These are phyloP conservation scores for Vaccinium darrowii DNA, from an alignment of 148 eudicot species.

Conservation along the genomic window DNA sequence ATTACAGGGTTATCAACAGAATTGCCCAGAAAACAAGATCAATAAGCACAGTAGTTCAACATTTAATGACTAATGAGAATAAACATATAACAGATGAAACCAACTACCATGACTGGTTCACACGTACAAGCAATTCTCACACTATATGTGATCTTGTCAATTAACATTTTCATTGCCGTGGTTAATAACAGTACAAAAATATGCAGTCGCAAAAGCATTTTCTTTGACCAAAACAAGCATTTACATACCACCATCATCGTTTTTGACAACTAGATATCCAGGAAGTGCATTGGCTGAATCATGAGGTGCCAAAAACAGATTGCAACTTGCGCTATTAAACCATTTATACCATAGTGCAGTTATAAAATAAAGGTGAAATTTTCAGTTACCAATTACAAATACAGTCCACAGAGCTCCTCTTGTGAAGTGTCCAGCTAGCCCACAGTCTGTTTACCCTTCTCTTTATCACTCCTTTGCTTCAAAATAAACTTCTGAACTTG, in stretches of 20 bases:
- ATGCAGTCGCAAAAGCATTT: neutral
- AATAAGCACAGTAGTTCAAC: neutral
- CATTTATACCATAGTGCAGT: neutral
- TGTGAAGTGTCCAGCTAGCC: conserved; percentile 14
- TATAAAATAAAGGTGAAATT: neutral
- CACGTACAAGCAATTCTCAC: neutral
- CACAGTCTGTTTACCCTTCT: conserved; percentile 26
- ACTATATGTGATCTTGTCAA: neutral
- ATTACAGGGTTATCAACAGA: neutral
- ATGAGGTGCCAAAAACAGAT: no score
- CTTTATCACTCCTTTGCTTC: conserved; percentile 41
- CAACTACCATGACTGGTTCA: neutral
- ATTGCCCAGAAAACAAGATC: neutral
- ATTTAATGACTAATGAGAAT: neutral
- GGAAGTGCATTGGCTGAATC: no score
- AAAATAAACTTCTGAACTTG: conserved; percentile 53
- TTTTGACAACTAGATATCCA: no score
- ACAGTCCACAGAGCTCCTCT: neutral
- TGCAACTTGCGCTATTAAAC: no score
- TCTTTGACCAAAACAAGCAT: neutral
- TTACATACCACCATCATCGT: no score
- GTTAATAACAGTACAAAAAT: neutral
- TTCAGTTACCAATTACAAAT: conserved; percentile 11
- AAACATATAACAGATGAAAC: neutral
- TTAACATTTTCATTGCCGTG: neutral